These are phyloP conservation scores for Crithidia sp. DNA, from an alignment of 208 protist species.

Conservation along the genomic window DNA sequence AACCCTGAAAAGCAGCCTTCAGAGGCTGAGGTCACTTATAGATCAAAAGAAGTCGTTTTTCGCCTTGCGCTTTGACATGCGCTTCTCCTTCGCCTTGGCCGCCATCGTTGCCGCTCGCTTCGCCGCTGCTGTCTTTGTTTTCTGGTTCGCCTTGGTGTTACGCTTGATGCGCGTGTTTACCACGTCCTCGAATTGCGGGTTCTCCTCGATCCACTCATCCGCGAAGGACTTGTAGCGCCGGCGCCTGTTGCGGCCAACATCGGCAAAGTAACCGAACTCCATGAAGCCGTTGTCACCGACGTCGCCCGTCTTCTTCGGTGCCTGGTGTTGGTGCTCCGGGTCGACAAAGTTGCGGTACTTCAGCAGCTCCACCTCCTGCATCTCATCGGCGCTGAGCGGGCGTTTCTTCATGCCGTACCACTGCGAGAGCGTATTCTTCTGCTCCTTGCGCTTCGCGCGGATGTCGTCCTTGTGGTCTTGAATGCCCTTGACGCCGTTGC, in stretches of 20 bases:
- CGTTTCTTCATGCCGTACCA: slow-evolving; percentile 89
- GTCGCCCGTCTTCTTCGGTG: slow-evolving; percentile 71
- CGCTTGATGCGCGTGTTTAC: slow-evolving; percentile 76
- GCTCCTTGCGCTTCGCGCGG: slow-evolving; percentile 61
- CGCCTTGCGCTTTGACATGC: slow-evolving; percentile 57
- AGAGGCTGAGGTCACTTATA: too few relatives aligned
- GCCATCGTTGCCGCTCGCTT: slow-evolving; percentile 56
- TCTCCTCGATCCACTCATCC: slow-evolving; percentile 90
- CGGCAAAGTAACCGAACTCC: slow-evolving; percentile 88
- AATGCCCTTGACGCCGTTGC: slow-evolving; percentile 67
- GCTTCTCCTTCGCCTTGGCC: slow-evolving; percentile 59
- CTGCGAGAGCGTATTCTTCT: slow-evolving; percentile 81
- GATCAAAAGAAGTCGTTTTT: slow-evolving; percentile 38
- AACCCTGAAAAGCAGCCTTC: too few relatives aligned
- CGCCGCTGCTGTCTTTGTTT: slow-evolving; percentile 63
- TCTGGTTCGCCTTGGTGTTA: slow-evolving; percentile 79
- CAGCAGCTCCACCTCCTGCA: slow-evolving; percentile 85
- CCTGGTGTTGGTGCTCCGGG: slow-evolving; percentile 74
- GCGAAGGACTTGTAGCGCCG: slow-evolving; percentile 85
- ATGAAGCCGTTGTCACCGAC: slow-evolving; percentile 67
- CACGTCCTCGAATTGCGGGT: slow-evolving; percentile 76
- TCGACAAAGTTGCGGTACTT: slow-evolving; percentile 91
- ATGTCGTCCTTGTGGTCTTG: slow-evolving; percentile 79
- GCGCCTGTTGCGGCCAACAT: slow-evolving; percentile 76
- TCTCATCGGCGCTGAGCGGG: slow-evolving; percentile 53